Percentiles rank a stretch among this genome's conserved stretches.
Evolutionary conservation across 495 filamentous ascomycete genomes (phyloP).

Genomic region (Penicillium goetzii): DNA sequence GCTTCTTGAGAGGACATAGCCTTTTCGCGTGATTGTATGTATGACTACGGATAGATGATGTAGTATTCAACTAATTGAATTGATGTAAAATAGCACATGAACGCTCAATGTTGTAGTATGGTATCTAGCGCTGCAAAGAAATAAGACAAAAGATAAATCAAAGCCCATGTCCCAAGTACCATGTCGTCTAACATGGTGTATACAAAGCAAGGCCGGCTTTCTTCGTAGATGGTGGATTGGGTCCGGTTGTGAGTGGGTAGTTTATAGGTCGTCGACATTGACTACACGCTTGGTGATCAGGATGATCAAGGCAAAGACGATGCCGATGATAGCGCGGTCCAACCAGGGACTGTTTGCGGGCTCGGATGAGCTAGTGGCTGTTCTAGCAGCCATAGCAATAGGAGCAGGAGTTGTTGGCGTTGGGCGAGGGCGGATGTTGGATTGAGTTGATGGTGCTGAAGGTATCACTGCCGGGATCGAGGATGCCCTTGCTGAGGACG

Average conservation of each 20-base stretch:
- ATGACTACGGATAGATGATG: neutral
- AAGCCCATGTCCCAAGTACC: neutral
- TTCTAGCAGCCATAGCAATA: neutral
- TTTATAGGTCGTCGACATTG: conserved; percentile 35
- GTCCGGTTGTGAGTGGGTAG: neutral
- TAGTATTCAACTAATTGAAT: neutral
- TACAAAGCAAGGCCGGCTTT: conserved; percentile 6
- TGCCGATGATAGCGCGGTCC: conserved; percentile 59
- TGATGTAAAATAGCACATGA: conserved; percentile 2
- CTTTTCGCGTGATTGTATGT: neutral
- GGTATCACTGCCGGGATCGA: neutral
- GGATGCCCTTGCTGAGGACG: neutral
- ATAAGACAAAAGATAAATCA: neutral
- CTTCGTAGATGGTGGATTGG: neutral
- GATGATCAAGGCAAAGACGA: conserved; percentile 51
- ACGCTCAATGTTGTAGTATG: conserved; percentile 1
- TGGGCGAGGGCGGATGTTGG: neutral
- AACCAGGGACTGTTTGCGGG: conserved; percentile 52
- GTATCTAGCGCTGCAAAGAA: conserved; percentile 2
- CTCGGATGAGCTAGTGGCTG: conserved; percentile 1
- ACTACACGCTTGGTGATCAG: conserved; percentile 48
- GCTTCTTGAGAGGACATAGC: neutral
- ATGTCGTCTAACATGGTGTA: neutral
- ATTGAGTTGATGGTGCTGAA: neutral
- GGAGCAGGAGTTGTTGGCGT: conserved; percentile 3